Conservation (phyloP, 371 early-diverging fungal species). For the Mortierella sp. region DNA sequence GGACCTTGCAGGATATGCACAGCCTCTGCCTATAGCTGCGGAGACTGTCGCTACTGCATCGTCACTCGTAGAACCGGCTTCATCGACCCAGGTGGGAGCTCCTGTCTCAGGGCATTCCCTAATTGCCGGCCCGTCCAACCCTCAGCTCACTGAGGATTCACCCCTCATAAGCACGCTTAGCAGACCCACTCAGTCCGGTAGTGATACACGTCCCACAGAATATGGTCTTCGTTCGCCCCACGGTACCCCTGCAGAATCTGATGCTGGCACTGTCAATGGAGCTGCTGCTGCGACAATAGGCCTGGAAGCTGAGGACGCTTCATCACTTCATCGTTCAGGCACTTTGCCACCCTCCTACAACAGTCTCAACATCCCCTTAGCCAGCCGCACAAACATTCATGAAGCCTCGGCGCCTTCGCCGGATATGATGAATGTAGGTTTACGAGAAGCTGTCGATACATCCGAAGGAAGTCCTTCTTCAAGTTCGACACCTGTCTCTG, state of each 20-base stretch:
- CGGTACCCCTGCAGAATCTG: slow-evolving; percentile 1
- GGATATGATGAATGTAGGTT: background rate
- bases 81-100: background rate
- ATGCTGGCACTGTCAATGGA: background rate
- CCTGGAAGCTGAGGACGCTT: background rate
- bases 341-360: slow-evolving; percentile 47
- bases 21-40: background rate
- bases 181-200: background rate
- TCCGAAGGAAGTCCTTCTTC: slow-evolving; percentile 6
- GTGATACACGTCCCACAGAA: slow-evolving; percentile 29
- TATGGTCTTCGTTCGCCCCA: slow-evolving; percentile 29
- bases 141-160: slow-evolving; percentile 21
- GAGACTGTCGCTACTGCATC: background rate
- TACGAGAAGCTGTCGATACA: background rate
- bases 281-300: background rate
- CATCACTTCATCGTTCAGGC: slow-evolving; percentile 14
- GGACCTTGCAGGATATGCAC: slow-evolving; percentile 20
- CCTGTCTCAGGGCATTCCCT: background rate
- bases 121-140: slow-evolving; percentile 5
- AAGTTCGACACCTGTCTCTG: slow-evolving; percentile 1
- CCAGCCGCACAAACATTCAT: slow-evolving; percentile 18
- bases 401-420: slow-evolving; percentile 39
- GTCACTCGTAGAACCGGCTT: too few species aligned
- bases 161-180: slow-evolving; percentile 15
- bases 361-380: slow-evolving; percentile 42